A percentile compares a stretch with the other conserved stretches of the same genome.
Evolutionary conservation across 2,329 filamentous ascomycete species (phyloP).

Genomic region (Talaromyces sp.): DNA sequence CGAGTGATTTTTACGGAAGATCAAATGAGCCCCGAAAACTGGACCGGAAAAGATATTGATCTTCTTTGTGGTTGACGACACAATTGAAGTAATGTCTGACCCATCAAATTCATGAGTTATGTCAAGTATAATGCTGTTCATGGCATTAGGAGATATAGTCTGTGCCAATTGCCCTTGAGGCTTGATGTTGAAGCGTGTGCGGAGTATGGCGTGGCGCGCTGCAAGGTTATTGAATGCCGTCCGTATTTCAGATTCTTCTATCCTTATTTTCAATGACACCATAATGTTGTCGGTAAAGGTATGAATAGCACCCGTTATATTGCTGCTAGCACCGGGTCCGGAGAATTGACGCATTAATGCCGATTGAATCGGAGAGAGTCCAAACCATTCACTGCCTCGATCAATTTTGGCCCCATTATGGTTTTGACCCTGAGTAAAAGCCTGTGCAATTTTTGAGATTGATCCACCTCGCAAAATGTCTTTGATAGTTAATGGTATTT

Average conservation of each 20-base stretch:
- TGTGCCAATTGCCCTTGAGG: neutral
- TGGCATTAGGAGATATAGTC: neutral
- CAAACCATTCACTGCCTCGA: no score
- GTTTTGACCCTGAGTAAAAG: neutral
- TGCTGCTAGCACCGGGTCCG: no score
- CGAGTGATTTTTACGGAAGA: neutral
- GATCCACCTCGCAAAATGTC: neutral
- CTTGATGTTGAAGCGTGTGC: neutral
- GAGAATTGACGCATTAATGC: neutral
- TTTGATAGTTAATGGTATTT: neutral
- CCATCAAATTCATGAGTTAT: neutral
- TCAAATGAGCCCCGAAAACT: neutral
- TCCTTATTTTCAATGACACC: neutral
- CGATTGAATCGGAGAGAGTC: neutral
- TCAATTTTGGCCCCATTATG: neutral
- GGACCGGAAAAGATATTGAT: neutral
- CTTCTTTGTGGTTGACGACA: neutral
- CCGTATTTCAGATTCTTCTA: neutral
- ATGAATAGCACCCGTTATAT: neutral
- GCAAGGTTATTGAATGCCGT: neutral
- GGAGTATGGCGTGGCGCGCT: neutral
- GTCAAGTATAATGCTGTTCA: neutral
- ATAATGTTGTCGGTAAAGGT: neutral
- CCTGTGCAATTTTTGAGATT: neutral
- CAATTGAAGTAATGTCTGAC: neutral